Base-by-base conservation (phyloP, 1,139 yeast species). In the Hansenula sp. region DNA sequence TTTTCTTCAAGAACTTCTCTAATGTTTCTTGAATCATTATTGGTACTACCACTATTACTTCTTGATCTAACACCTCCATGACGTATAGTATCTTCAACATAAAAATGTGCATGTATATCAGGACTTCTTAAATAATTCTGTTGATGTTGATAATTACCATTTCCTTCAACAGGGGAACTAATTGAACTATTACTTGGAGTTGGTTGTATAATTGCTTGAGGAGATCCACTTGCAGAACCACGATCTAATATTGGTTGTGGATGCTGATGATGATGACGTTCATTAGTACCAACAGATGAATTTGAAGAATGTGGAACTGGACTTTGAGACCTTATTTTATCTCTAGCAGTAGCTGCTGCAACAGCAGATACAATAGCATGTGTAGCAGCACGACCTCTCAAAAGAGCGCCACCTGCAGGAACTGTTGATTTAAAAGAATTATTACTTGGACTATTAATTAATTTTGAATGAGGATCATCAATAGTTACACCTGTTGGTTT, bases 41-140 rank as follows among this genome's bases (percentile, higher is more conserved):
- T 57, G 1, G 54, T 44, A 14, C 52, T 48, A 2, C 51, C 38
- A 38, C 68, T 61, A 25, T 61, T 59, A 39, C 75, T 69, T 40
- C 69, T 57, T 8, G 67, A 61, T 42, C 64, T 50, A 9, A 54
- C 69, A 47, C 53, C 66, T 32, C 62, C 65, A 56, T 77, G 82
- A 54, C 79, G 82, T 20, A 80, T 60, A 2, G 84, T 72, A 46
- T 86, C 95, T 49, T 82, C 87, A 10, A 82, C 82, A 50, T 73
- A 75, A 57, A 87, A 86, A 62, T 86, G 95, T 1, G 95, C 92
- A 61, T 86, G 95, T 42, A 82, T 85, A 33, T 55, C 33, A 78
- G 77, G 19, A 78, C 77, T 18, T 73, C 66, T 56, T 75, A 77
- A 49, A 71, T 44, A 49, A 71, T 44, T 43, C 30, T 36, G 41